Evolutionary conservation across 208 protist species (phyloP).

Genomic region (Acanthamoeba castellanii): DNA sequence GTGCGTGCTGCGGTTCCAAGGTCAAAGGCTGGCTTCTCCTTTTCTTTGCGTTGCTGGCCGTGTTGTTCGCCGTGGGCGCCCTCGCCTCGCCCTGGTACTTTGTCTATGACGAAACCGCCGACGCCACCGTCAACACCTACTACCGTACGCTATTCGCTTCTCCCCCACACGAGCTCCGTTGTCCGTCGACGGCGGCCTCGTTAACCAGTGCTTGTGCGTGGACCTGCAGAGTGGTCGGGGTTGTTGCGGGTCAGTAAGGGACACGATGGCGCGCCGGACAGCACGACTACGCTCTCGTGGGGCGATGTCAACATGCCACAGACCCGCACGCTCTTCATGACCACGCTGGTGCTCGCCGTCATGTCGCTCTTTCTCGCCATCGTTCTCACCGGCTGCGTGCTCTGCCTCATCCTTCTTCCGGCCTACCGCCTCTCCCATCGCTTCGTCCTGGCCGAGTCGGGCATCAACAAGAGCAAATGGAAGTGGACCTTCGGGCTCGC

Average conservation of each 20-base stretch:
- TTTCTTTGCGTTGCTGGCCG: constrained; percentile 27
- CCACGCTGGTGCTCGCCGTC: constrained; percentile 28
- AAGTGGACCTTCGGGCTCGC: neutral
- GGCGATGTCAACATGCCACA: constrained; percentile 1
- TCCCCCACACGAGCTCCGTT: neutral
- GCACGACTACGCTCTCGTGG: constrained; percentile 5
- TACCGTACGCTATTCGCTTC: neutral
- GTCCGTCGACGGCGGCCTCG: neutral
- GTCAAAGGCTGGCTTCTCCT: constrained; percentile 31
- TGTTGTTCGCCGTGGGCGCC: constrained; percentile 30
- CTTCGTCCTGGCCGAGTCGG: constrained; percentile 4
- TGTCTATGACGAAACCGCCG: neutral
- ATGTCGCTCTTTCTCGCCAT: neutral
- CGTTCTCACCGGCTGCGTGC: neutral
- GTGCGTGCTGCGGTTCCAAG: neutral
- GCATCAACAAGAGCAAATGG: constrained; percentile 43
- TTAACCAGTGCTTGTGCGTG: neutral
- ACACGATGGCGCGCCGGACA: neutral
- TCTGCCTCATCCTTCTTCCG: constrained; percentile 19
- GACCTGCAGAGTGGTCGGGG: constrained; percentile 15
- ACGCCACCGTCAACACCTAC: neutral
- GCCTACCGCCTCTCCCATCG: neutral
- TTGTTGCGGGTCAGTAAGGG: neutral
- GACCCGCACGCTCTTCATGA: constrained; percentile 38
- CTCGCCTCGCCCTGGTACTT: constrained; percentile 52